Base-by-base conservation (phyloP, 495 filamentous ascomycete genomes). In the Darksidea phi region DNA sequence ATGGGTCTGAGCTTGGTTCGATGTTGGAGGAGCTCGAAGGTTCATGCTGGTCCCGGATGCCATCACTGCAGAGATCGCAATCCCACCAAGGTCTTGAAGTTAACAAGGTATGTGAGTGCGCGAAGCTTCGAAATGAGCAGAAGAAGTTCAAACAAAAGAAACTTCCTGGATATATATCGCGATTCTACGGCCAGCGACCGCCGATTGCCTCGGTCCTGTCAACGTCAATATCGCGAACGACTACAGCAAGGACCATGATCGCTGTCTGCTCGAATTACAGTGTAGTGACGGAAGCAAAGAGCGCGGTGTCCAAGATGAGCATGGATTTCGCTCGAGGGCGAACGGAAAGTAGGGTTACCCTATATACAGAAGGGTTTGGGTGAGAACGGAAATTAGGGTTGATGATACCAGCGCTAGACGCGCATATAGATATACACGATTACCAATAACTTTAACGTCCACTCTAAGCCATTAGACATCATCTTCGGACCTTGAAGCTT, bases 221-320 rank as follows among this genome's bases (percentile, higher is more conserved):
- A 7, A 37, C 42, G 17, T 37, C 50, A 8, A 11, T 20, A 15
- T 23, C 49, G 49, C 21, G 23, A 7, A 42, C 13, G 24, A 21
- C 13, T 11, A 34, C 18, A 34, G 50, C 23, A 26, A 41, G 20
- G 21, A 34, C n/a, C 15, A 65, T 65, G 49, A 50, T 65, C 0
- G 62, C 13, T 6, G 48, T 64, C 7, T 64, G 61, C 23, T 15
- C 54, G 13, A 64, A 64, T 41, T 0, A 11, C 1, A 41, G 45
- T 0, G 8, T 64, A 15, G 32, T 32, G 0, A 53, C 25, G 11
- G 36, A 48, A 12, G 25, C 55, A 8, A 48, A 38, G 28, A 53
- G 58, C n/a, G 54, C 13, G 0, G 61, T 58, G 0, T 47, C 61
- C 24, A 58, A 24, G 25, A 45, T 58, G 54, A 64, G 58, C 12